These are phyloP conservation scores for Cyberlindnera nakhonratchasimensis DNA, from an alignment of 805 yeast species.

Conservation along the genomic window DNA sequence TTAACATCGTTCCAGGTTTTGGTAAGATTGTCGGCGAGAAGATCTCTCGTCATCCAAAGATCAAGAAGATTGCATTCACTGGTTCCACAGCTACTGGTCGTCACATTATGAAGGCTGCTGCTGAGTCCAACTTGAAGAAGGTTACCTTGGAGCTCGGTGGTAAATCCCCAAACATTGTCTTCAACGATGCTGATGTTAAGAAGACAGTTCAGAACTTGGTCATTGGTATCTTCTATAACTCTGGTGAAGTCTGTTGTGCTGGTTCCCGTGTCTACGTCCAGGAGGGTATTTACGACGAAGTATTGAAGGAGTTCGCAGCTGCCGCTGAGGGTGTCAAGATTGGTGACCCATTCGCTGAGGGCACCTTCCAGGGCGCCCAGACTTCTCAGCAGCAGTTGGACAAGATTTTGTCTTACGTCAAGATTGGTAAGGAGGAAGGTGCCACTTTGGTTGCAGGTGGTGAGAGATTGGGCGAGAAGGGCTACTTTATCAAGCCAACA, in stretches of 20 bases:
- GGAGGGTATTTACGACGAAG: slow-evolving; percentile 76
- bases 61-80: slow-evolving; percentile 81
- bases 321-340: slow-evolving; percentile 56
- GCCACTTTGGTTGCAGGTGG: slow-evolving; percentile 75
- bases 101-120: slow-evolving; percentile 74
- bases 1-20: slow-evolving; percentile 75
- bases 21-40: slow-evolving; percentile 75
- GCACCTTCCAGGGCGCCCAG: slow-evolving; percentile 87
- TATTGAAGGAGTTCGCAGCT: slow-evolving; percentile 54
- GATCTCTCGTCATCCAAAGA: slow-evolving; percentile 62
- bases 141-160: slow-evolving; percentile 96
- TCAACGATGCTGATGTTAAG: slow-evolving; percentile 79
- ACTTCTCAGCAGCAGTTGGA: slow-evolving; percentile 76
- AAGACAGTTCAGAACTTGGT: slow-evolving; percentile 73
- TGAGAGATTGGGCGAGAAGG: slow-evolving; percentile 54
- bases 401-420: slow-evolving; percentile 72
- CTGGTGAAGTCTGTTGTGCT: slow-evolving; percentile 96
- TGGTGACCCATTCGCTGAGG: slow-evolving; percentile 83
- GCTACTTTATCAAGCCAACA: slow-evolving; percentile 71
- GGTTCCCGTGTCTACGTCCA: slow-evolving; percentile 90
- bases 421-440: slow-evolving; percentile 78
- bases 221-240: slow-evolving; percentile 84
- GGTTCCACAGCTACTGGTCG: slow-evolving; percentile 90
- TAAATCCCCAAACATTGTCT: slow-evolving; percentile 88
- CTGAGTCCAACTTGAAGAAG: slow-evolving; percentile 78